Base-by-base conservation (phyloP, 192 early-diverging fungal species). In the Podila horticola region DNA sequence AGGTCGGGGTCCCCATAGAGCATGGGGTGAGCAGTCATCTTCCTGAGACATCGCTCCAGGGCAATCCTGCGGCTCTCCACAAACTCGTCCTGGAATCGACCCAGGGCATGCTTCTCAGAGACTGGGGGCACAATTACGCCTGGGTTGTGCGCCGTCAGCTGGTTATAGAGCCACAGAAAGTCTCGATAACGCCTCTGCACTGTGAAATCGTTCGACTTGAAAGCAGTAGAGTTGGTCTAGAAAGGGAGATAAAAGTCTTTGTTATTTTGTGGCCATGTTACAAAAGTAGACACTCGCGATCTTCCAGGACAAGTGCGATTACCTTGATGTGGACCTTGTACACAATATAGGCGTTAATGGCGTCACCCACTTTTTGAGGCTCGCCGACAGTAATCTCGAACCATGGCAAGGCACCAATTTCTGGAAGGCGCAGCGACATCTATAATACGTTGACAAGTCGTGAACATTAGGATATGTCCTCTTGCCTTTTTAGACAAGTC, bases 11-110 rank as follows among this genome's bases (percentile, higher is more conserved):
- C 94, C 13, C 89, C 87, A 83, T 95, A 93, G 24, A 99, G 85
- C 69, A 92, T 89, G 9, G 92, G 93, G 71, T 99, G 97, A 15
- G 86, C 82, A 20, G 87, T 90, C 48, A 97, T 93, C 66, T 94
- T 93, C n/a, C 82, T 75, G 33, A 97, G 74, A 85, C 94, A 96
- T 66, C 90, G 88, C 82, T 97, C 95, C 24, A 99, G 86, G 0
- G 92, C 95, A 36, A 89, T 86, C 4, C 96, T 88, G 15, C 97
- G 89, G 48, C 88, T 89, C 82, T 99, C 96, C 15, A 99, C 91
- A 90, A 99, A 99, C 66, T 97, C 96, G 79, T 97, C 94, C 74
- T 96, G 93, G 69, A 99, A 99, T 26, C 97, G 92, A 17, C 93
- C 94, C 60, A 97, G 70, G 6, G 92, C 91, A 84, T 97, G 95